Conservation (phyloP, 202 grass and related monocot genomes). For the Panicum virgatum region DNA sequence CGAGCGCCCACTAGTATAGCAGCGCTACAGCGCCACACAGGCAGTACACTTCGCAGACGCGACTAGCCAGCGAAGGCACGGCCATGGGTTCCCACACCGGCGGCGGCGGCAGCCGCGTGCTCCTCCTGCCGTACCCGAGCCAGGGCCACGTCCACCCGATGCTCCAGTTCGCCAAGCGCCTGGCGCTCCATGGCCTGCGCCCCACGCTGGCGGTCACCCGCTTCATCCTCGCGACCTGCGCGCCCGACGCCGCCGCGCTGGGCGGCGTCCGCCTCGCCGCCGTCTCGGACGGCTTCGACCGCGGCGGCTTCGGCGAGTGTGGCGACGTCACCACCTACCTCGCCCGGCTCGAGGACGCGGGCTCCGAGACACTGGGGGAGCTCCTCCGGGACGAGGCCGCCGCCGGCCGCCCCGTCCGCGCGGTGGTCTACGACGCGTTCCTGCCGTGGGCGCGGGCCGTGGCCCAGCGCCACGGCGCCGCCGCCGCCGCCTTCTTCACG, state of each 20-base stretch:
- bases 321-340: conserved; percentile 46
- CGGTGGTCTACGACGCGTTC: conserved; percentile 78
- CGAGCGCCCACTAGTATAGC: background rate
- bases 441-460: conserved; percentile 69
- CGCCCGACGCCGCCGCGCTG: conserved; percentile 5
- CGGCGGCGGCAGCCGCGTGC: conserved; percentile 26
- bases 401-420: conserved; percentile 42
- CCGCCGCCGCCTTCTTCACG: conserved; percentile 66
- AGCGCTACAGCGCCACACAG: background rate
- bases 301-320: conserved; percentile 59
- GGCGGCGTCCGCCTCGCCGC: conserved; percentile 48
- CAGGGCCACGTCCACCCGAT: conserved; percentile 90
- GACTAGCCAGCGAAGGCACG: background rate
- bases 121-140: conserved; percentile 85
- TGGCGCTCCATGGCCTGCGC: conserved; percentile 50
- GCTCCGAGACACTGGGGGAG: conserved; percentile 50
- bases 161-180: conserved; percentile 79
- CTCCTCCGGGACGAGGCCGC: conserved; percentile 57
- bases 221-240: conserved; percentile 65
- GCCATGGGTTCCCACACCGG: conserved; percentile 19
- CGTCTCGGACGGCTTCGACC: conserved; percentile 77
- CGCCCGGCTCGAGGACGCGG: conserved; percentile 41
- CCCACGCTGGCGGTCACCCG: conserved; percentile 68
- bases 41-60: background rate
- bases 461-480: conserved; percentile 30